Base-by-base conservation (phyloP, 129 eudicot species). In the Arctium lappa region DNA sequence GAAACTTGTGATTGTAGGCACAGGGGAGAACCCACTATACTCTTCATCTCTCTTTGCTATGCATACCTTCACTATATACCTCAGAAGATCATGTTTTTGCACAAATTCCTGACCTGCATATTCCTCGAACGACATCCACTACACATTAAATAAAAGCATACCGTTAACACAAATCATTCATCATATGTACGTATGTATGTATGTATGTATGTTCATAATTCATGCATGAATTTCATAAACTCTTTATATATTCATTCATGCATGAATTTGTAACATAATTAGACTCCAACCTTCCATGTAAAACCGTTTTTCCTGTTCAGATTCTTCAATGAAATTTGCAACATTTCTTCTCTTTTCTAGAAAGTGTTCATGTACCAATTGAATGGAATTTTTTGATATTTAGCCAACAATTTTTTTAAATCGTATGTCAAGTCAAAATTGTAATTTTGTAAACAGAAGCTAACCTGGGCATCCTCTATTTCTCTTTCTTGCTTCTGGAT, bases 61-160 rank as follows among this genome's bases (percentile, higher is more conserved):
- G 76, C 98, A 92, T 34, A 94, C 74, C 37, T 92, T 89, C 37
- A 72, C 84, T 66, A 92, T 83, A 66, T 89, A 79, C 89, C 70
- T 88, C 5, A 89, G 86, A 86, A 89, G 96, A 42, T 92, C 96
- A 66, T 94, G 89, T 69, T 84, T 86, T 74, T 92, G 89, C 4
- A 94, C 85, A 42, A 91, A 88, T 7, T 90, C 82, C 79, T 92
- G 98, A 13, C 84, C 87, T 44, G 90, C 92, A 69, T 94, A 94
- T 73, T 91, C 95, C 82, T 92, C 94, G 22, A 83, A 92, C 3
- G 91, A 85, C 96, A 94, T 94, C 98, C 98, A 94, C 98, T 94
- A 86, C 76, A 82, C 8, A 33, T 10, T 48, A 65, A 29, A 80
- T 63, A 73, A 13, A 30, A 46, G 29, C 74, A 53, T 31, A 69